A percentile compares a stretch with the other conserved stretches of the same genome.
These are phyloP conservation scores for Alternaria atra DNA, from an alignment of 2,329 filamentous ascomycete species.

Conservation along the genomic window DNA sequence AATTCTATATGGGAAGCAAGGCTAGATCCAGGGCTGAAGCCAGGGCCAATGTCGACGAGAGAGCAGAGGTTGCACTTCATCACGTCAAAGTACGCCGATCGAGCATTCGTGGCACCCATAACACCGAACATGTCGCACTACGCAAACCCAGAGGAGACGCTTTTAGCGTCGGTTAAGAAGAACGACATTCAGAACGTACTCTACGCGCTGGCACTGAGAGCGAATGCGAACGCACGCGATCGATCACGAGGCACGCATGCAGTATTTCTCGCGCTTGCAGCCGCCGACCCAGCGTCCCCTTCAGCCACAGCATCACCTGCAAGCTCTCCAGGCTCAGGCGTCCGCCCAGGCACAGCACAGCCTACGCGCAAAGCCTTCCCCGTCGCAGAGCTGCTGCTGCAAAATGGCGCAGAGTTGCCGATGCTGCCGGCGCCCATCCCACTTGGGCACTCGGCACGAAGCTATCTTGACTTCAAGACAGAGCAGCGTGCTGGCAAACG, in stretches of 20 bases:
- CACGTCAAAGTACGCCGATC: slow-evolving; percentile 91
- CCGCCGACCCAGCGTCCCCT: slow-evolving; percentile 88
- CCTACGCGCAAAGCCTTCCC: slow-evolving; percentile 71
- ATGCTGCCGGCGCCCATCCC: slow-evolving; percentile 79
- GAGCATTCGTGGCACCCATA: slow-evolving; percentile 80
- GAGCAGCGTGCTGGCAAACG: slow-evolving; percentile 55
- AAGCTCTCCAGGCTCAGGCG: slow-evolving; percentile 55
- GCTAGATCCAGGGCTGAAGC: slow-evolving; percentile 78
- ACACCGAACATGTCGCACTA: slow-evolving; percentile 79
- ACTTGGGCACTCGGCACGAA: slow-evolving; percentile 78
- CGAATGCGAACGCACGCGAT: slow-evolving; percentile 82
- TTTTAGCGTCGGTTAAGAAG: slow-evolving; percentile 92
- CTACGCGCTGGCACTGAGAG: slow-evolving; percentile 84
- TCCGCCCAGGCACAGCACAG: slow-evolving; percentile 52
- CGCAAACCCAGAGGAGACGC: slow-evolving; percentile 81
- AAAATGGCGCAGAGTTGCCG: slow-evolving; percentile 93
- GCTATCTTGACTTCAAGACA: slow-evolving; percentile 84
- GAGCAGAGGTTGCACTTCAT: slow-evolving; percentile 96
- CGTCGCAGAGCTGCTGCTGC: slow-evolving; percentile 87
- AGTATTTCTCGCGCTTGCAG: slow-evolving; percentile 88
- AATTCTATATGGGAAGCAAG: slow-evolving; percentile 97
- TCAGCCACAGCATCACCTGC: slow-evolving; percentile 56
- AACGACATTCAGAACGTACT: slow-evolving; percentile 95
- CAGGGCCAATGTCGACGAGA: slow-evolving; percentile 77
- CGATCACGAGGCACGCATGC: slow-evolving; percentile 87